Evolutionary conservation across 1,284 basidiomycete species (phyloP), one percentile per base, ranked within the genome.

Genomic region (Coniferiporia weirii): DNA sequence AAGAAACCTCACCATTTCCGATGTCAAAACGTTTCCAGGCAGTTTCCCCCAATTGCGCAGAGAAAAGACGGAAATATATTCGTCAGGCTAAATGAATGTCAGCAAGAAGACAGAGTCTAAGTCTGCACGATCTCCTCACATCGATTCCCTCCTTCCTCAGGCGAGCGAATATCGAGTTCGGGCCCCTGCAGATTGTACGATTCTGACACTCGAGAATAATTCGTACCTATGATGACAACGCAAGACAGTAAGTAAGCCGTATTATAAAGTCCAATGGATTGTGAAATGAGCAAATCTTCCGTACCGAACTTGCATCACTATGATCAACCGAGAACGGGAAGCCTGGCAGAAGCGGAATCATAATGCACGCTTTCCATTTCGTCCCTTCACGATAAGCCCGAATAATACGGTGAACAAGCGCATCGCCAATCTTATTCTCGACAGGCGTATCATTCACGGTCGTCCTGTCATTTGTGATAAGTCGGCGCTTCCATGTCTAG

Each of bases 181-280:
- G 91, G 1, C 97, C 96, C 52, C 96, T 81, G 60, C 83, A 85
- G 56, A 99, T 91, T 0, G 95, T 90, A 58, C 89, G 82, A 67
- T 94, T 95, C 72, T 98, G 95, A 68, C 93, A 96, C 69, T 97
- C 93, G 52, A 97, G 71, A 68, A 97, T 98, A 63, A 97, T 87
- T 40, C 95, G 90, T 61, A 96, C 84, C 89, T 92, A 61, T 50
- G 50, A 52, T 22, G 4, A 2, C 3, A 63, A 8, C 69, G 49
- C 52, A 49, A n/a, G 51, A n/a, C 19, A 1, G 32, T 32, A 43
- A 36, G 7, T 19, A 57, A 10, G 40, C 38, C 5, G 50, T 20
- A 38, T 36, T 10, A 49, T 34, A 59, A 9, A 13, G 6, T 20
- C 50, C 15, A 56, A 17, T 57, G 57, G 38, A 40, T 40, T 40